Percentiles rank a stretch among this genome's conserved stretches.
phyloP scores from a whole-genome alignment of 176 grass and related monocot genomes.

The Aegilops tauschii region DNA sequence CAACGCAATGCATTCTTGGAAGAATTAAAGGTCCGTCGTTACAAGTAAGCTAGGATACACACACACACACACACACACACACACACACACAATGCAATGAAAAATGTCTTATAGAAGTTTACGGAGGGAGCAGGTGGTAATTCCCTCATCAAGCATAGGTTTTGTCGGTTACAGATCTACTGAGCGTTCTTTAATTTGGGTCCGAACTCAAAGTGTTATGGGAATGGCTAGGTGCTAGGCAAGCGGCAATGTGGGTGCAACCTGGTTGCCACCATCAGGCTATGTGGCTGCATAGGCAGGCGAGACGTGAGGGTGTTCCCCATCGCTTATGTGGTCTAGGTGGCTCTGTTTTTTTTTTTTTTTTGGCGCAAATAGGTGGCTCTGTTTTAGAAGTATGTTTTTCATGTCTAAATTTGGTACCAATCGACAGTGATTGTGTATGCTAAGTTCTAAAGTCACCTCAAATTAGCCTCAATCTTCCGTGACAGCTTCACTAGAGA shows the following conservation, averaged over 20 bases:
- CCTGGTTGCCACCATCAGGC: neutral
- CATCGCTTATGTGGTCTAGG: neutral
- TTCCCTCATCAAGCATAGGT: neutral
- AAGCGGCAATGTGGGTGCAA: neutral
- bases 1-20: no score
- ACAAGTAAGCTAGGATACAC: no score
- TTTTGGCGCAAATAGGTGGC: neutral
- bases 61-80: no score
- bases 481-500: neutral
- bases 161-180: neutral
- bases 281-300: neutral
- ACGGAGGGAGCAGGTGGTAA: no score
- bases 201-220: neutral
- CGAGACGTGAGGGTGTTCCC: neutral
- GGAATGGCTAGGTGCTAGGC: neutral
- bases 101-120: no score
- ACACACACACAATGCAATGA: no score
- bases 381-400: neutral
- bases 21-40: no score
- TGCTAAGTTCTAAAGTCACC: neutral
- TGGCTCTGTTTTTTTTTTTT: neutral
- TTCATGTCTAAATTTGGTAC: neutral
- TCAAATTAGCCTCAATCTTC: neutral
- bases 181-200: neutral
- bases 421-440: neutral